These are phyloP conservation scores for Amphibolis antarctica DNA, from an alignment of 106 monocot species.

Conservation along the genomic window DNA sequence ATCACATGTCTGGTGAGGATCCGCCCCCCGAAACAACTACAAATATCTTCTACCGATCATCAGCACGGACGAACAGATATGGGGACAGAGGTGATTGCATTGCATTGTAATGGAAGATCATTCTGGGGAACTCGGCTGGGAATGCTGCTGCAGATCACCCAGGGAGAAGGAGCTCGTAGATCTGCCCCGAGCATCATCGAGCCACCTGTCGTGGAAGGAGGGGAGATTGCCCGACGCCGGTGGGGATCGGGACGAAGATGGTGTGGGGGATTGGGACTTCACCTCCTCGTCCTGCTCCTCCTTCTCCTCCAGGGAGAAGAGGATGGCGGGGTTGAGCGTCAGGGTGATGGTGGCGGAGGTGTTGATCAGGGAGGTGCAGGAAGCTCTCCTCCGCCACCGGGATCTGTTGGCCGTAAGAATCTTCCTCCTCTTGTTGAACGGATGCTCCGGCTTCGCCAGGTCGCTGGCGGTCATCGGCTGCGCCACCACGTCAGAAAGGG, in stretches of 20 bases:
- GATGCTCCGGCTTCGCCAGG: constrained; percentile 50
- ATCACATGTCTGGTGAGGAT: too few relatives aligned
- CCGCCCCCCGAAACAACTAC: too few relatives aligned
- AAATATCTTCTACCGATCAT: too few relatives aligned
- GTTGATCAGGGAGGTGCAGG: constrained; percentile 16
- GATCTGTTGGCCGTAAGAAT: constrained; percentile 23
- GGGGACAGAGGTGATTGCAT: too few relatives aligned
- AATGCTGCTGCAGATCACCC: constrained; percentile 4
- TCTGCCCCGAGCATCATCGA: neutral
- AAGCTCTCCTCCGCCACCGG: constrained; percentile 23
- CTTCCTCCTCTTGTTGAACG: constrained; percentile 59
- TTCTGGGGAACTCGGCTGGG: neutral
- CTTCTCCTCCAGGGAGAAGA: constrained; percentile 4
- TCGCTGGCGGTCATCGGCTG: constrained; percentile 14
- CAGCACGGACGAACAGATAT: too few relatives aligned
- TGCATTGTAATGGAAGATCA: too few relatives aligned
- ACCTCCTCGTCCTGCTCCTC: constrained; percentile 1
- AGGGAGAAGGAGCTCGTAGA: constrained; percentile 8
- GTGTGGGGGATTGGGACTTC: neutral
- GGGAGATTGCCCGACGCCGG: neutral
- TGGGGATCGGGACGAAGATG: neutral
- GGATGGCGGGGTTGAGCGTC: neutral
- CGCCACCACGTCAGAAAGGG: constrained; percentile 26
- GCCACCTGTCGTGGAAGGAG: neutral
- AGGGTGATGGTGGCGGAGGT: neutral